Evolutionary conservation across 2,329 filamentous ascomycete species (phyloP).

Genomic region (Penicillium sp.): DNA sequence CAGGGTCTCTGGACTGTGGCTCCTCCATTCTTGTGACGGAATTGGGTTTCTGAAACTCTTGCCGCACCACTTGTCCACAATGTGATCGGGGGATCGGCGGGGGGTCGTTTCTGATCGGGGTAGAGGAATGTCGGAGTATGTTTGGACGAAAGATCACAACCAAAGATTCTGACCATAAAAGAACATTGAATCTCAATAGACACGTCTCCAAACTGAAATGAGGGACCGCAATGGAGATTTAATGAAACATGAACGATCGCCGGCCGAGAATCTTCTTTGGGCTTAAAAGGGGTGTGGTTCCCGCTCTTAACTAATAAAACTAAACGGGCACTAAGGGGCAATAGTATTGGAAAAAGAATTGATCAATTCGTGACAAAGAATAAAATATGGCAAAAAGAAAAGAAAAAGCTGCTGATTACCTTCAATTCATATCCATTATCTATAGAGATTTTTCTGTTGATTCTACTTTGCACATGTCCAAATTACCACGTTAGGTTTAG

Average conservation of each 20-base stretch:
- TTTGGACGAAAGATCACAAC: neutral
- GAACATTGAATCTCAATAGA: slow-evolving; percentile 5
- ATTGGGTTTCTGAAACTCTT: slow-evolving; percentile 9
- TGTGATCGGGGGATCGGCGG: neutral
- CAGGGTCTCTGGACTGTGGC: slow-evolving; percentile 15
- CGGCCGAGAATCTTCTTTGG: slow-evolving; percentile 25
- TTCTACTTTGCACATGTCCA: neutral
- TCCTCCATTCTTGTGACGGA: slow-evolving; percentile 30
- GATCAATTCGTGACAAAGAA: neutral
- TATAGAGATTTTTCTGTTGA: neutral
- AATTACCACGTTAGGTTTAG: slow-evolving; percentile 27
- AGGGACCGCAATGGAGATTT: slow-evolving; percentile 20
- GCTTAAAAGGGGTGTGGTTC: slow-evolving; percentile 22
- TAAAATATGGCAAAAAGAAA: neutral
- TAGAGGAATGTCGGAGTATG: neutral
- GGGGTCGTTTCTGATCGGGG: neutral
- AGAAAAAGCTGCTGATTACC: neutral
- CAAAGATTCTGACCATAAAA: neutral
- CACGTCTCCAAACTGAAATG: slow-evolving; percentile 5
- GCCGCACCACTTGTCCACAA: slow-evolving; percentile 11
- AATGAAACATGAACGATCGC: slow-evolving; percentile 25
- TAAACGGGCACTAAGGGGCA: slow-evolving; percentile 17
- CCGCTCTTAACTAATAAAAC: neutral
- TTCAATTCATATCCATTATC: neutral
- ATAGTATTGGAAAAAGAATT: slow-evolving; percentile 2